Evolutionary conservation across 257 asterid species (phyloP).

Genomic region (Primulina tabacum): DNA sequence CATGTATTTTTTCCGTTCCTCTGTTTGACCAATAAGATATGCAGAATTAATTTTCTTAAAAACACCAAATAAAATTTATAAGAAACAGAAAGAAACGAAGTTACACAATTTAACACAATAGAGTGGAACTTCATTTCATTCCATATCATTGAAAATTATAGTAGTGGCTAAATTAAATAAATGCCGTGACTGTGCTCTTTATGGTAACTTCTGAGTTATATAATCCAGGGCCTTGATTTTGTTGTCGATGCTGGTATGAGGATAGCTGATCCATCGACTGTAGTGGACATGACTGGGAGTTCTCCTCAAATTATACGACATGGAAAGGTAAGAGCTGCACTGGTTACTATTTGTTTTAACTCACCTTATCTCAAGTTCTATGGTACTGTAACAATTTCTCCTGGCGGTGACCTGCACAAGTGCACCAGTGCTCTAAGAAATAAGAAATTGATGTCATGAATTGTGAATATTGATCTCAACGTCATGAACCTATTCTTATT

Average conservation of each 20-base stretch:
- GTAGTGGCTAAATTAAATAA: background rate
- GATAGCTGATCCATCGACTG: constrained; percentile 87
- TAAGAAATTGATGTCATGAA: background rate
- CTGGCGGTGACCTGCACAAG: background rate
- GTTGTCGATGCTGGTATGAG: constrained; percentile 80
- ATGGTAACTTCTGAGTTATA: constrained; percentile 18
- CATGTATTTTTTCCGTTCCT: background rate
- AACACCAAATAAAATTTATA: too few species aligned
- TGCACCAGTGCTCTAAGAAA: background rate
- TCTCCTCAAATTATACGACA: constrained; percentile 53
- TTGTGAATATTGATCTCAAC: too few species aligned
- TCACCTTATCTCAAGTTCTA: background rate
- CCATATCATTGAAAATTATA: background rate
- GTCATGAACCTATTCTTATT: background rate
- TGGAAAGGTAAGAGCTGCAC: constrained; percentile 62
- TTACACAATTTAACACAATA: too few species aligned
- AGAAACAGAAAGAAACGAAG: background rate
- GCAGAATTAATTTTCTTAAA: background rate
- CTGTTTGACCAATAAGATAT: too few species aligned
- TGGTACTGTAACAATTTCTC: background rate
- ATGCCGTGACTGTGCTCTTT: background rate
- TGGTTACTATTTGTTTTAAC: background rate
- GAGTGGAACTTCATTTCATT: background rate
- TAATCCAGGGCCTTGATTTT: constrained; percentile 81
- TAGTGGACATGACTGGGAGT: constrained; percentile 83